These are phyloP conservation scores for Penicillium sp. DNA, from an alignment of 2,329 filamentous ascomycete genomes.

Conservation along the genomic window DNA sequence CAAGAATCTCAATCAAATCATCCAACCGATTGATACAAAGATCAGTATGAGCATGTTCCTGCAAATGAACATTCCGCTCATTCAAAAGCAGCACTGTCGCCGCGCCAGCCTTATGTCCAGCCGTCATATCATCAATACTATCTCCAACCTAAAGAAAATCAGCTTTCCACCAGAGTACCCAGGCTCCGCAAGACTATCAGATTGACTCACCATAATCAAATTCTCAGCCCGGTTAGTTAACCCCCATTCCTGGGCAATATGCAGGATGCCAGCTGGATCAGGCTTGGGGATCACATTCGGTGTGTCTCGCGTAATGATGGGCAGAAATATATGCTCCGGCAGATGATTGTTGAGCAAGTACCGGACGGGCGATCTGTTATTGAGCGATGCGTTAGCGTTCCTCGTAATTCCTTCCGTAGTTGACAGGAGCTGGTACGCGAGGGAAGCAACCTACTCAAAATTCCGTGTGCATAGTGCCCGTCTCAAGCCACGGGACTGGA, in stretches of 20 bases:
- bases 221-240: slow-evolving; percentile 50
- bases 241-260: slow-evolving; percentile 78
- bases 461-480: slow-evolving; percentile 94
- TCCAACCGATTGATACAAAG: slow-evolving; percentile 70
- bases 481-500: slow-evolving; percentile 64
- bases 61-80: slow-evolving; percentile 71
- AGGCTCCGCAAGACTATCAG: neutral
- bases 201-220: slow-evolving; percentile 36
- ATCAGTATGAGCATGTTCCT: slow-evolving; percentile 73
- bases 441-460: slow-evolving; percentile 61
- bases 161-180: neutral
- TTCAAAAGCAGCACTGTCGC: slow-evolving; percentile 88
- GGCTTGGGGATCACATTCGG: slow-evolving; percentile 70
- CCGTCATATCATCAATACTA: slow-evolving; percentile 89
- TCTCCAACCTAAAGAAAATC: slow-evolving; percentile 57
- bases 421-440: neutral
- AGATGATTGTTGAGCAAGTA: slow-evolving; percentile 68
- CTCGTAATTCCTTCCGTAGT: neutral
- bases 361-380: slow-evolving; percentile 41
- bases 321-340: slow-evolving; percentile 64
- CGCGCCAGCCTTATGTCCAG: slow-evolving; percentile 77
- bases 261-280: slow-evolving; percentile 79
- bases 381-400: neutral
- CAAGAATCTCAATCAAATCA: slow-evolving; percentile 72
- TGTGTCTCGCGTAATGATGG: slow-evolving; percentile 81